Conservation (phyloP, 2,329 filamentous ascomycete species). For the Mariannaea elegans region DNA sequence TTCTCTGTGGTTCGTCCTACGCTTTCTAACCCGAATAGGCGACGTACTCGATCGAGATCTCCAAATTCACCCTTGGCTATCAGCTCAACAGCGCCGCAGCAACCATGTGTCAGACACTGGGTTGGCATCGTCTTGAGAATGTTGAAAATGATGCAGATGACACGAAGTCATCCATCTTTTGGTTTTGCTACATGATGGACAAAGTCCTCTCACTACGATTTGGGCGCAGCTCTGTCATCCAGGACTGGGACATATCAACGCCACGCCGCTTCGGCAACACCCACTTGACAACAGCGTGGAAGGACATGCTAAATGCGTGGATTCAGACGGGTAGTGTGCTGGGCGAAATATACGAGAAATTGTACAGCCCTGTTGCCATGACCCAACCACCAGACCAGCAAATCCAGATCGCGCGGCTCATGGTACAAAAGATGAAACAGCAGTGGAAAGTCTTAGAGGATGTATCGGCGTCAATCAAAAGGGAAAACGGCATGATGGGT, state of each 20-base stretch:
- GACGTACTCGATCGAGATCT: constrained; percentile 11
- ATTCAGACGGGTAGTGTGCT: constrained; percentile 12
- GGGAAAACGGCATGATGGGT: neutral
- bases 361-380: constrained; percentile 2
- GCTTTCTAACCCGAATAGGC: neutral
- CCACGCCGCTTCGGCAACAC: constrained; percentile 1
- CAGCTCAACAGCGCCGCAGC: constrained; percentile 15
- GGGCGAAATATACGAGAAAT: constrained; percentile 8
- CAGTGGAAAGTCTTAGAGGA: constrained; percentile 10
- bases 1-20: neutral
- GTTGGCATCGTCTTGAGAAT: constrained; percentile 5
- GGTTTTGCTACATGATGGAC: constrained; percentile 13
- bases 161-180: constrained; percentile 11
- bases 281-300: neutral
- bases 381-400: neutral
- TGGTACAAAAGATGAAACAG: constrained; percentile 2
- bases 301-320: constrained; percentile 9
- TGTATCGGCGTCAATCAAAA: neutral
- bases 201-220: constrained; percentile 9
- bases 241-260: constrained; percentile 11
- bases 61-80: constrained; percentile 8
- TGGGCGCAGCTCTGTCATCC: constrained; percentile 8
- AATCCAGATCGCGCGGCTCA: neutral
- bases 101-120: constrained; percentile 10
- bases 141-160: neutral